Evolutionary conservation across 352 stramenopile species (phyloP).

Genomic region (Pilasporangium apinafurcum): DNA sequence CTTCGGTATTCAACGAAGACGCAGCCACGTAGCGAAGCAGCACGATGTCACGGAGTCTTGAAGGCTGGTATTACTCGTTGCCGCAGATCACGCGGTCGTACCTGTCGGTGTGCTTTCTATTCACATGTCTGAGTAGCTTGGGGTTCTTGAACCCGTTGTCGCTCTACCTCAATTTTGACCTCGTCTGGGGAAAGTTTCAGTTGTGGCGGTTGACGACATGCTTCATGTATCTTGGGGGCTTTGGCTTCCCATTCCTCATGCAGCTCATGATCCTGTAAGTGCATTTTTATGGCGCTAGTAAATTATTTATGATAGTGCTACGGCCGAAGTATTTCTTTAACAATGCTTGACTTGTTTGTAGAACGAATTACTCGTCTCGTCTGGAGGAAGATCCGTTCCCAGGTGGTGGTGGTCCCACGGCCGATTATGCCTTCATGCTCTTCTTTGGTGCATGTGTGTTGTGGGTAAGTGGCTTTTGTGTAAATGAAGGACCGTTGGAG

Average conservation of each 20-base stretch:
- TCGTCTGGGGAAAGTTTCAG: conserved; percentile 84
- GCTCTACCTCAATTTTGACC: conserved; percentile 82
- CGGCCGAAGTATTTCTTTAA: not conserved
- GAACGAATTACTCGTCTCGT: conserved; percentile 76
- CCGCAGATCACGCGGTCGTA: conserved; percentile 85
- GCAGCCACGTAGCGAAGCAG: not conserved
- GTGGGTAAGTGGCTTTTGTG: no score
- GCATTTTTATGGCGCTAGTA: not conserved
- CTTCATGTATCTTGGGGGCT: conserved; percentile 87
- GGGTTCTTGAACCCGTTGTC: conserved; percentile 76
- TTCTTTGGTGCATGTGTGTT: conserved; percentile 75
- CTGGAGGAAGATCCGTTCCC: conserved; percentile 84
- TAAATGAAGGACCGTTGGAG: no score
- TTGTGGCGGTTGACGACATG: conserved; percentile 85
- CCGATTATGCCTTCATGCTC: conserved; percentile 88
- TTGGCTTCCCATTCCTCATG: conserved; percentile 88
- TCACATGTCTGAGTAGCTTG: conserved; percentile 70
- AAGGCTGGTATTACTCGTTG: conserved; percentile 81
- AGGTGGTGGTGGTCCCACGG: conserved; percentile 66
- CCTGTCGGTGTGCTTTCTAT: conserved; percentile 77
- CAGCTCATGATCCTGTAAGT: conserved; percentile 87
- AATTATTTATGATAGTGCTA: not conserved
- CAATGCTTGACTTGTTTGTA: conserved; percentile 13
- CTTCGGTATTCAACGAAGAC: not conserved
- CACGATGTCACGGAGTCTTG: conserved; percentile 67